Conservation (phyloP, 805 yeast genomes). For the Saccharomycopsis sp. region DNA sequence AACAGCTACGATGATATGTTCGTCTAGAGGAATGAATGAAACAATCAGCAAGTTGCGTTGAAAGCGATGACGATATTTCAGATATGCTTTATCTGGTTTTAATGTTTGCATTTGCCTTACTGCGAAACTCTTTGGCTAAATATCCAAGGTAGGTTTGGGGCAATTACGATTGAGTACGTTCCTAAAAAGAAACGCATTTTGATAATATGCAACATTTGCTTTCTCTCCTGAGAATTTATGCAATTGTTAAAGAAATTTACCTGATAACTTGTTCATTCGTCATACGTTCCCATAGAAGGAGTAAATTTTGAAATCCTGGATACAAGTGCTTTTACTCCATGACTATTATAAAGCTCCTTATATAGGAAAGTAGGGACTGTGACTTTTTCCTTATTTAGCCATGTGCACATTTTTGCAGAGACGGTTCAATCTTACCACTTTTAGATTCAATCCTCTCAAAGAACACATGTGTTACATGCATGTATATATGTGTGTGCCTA, state of each 20-base stretch:
- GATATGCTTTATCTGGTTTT: too few species aligned
- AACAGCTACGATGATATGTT: not conserved
- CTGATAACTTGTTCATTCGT: not conserved
- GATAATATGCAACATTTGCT: not conserved
- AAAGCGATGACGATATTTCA: not conserved
- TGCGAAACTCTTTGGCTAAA: not conserved
- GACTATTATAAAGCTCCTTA: not conserved
- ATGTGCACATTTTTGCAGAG: not conserved
- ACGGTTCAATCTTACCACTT: not conserved
- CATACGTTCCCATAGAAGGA: not conserved
- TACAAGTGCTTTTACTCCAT: not conserved
- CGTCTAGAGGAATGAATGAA: not conserved
- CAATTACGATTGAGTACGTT: not conserved
- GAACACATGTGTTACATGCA: too few species aligned
- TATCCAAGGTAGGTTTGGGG: not conserved
- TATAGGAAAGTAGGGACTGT: constrained; percentile 1
- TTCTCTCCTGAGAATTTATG: not conserved
- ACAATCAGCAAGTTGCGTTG: not conserved
- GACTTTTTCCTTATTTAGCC: not conserved
- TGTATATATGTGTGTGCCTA: too few species aligned
- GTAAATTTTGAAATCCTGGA: not conserved
- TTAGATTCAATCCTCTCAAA: not conserved
- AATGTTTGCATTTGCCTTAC: not conserved
- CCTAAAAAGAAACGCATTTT: not conserved
- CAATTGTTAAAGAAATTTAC: not conserved